Evolutionary conservation across 2,329 filamentous ascomycete species (phyloP), one percentile per base, ranked within the genome.

Genomic region (Xylaria sp.): DNA sequence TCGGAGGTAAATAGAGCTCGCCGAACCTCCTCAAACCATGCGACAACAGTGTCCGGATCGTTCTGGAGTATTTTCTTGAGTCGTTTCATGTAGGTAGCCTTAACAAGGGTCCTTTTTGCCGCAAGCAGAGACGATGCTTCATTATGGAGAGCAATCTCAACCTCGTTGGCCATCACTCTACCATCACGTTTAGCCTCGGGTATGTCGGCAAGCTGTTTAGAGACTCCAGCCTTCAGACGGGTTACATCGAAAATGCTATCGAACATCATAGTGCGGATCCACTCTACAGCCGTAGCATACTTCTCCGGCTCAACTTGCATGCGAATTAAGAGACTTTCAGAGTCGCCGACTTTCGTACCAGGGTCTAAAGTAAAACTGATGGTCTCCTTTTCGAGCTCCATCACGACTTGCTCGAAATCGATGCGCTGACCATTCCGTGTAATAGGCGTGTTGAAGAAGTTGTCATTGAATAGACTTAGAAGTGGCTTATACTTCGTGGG

Each of bases 381-480:
- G 0, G 96, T 98, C 74, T 98, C 94, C 76, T 91, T 89, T 80
- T 99, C 96, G 3, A 99, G 86, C 77, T 94, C 90, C 77, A 93
- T 93, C 53, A 98, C 94, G 2, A 98, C 93, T 70, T 97, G 89
- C 78, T 98, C 96, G 75, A 98, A 99, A 57, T 92, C 90, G 35
- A 99, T 83, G 27, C 87, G 88, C 77, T 93, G 86, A 51, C 93
- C 94, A 74, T 94, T 86, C 35, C 91, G 90, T 75, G 87, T 85
- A 68, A 99, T 91, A 2, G 95, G 96, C 0, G 94, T 93, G 77
- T 93, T 95, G 85, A 98, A 99, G 83, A 98, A 97, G 77, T 95
- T 96, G 77, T 94, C 93, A 35, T 90, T 90, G 77, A 97, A 98
- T 48, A 98, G 86, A 2, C 91, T 87, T 57, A 98, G 84, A 25